A percentile compares a stretch with the other conserved stretches of the same genome.
phyloP scores from a whole-genome alignment of 345 rosid species.

The Pistacia integerrima region DNA sequence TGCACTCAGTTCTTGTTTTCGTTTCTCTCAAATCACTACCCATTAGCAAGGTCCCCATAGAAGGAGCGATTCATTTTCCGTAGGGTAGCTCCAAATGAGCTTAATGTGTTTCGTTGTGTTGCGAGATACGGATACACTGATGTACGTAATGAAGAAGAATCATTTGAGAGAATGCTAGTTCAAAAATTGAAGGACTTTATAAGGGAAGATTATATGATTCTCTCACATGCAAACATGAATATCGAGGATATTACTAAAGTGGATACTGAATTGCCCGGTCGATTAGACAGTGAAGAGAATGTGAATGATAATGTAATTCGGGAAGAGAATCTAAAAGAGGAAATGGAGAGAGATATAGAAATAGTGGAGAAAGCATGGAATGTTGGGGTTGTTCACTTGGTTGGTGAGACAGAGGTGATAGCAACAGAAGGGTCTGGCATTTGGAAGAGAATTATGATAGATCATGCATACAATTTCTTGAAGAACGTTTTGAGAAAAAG shows the following conservation, averaged over 20 bases:
- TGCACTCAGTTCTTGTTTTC: conserved; percentile 46
- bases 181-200: conserved; percentile 39
- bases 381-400: conserved; percentile 40
- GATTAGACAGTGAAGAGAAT: background rate
- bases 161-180: conserved; percentile 35
- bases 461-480: conserved; percentile 33
- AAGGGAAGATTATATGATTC: conserved; percentile 12
- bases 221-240: background rate
- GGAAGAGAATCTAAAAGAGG: conserved; percentile 25
- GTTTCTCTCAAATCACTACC: conserved; percentile 46
- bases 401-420: conserved; percentile 42
- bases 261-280: background rate
- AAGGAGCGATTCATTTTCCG: conserved; percentile 45
- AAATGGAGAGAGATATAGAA: conserved; percentile 21
- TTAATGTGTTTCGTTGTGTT: conserved; percentile 40
- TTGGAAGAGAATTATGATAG: conserved; percentile 26
- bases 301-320: background rate
- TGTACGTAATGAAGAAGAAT: conserved; percentile 19
- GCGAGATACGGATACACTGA: conserved; percentile 55
- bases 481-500: conserved; percentile 16
- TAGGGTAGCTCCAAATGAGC: conserved; percentile 30
- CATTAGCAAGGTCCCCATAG: conserved; percentile 32
- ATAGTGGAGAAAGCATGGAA: conserved; percentile 32
- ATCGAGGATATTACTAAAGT: too few relatives aligned
- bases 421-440: conserved; percentile 26